Percentiles rank a stretch among this genome's conserved stretches.
These are phyloP conservation scores for Heliamphora exappendiculata DNA, from an alignment of 148 eudicot genomes.

Conservation along the genomic window DNA sequence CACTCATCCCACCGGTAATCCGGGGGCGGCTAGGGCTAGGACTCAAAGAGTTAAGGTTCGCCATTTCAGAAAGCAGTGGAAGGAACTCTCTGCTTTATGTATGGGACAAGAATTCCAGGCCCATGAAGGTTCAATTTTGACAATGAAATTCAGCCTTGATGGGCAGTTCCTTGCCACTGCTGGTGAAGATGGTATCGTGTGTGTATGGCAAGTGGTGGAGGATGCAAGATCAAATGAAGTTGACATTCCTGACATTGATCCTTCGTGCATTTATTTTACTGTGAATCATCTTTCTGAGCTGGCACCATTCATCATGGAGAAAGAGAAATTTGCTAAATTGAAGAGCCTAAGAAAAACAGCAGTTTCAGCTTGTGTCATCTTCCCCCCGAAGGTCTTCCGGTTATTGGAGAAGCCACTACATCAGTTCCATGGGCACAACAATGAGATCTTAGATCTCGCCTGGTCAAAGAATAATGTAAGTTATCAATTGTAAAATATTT, in stretches of 20 bases:
- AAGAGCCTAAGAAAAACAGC: slow-evolving; percentile 37
- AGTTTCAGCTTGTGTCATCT: slow-evolving; percentile 77
- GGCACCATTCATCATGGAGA: slow-evolving; percentile 38
- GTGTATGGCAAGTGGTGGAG: slow-evolving; percentile 79
- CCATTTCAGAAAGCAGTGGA: slow-evolving; percentile 46
- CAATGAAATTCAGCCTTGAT: slow-evolving; percentile 86
- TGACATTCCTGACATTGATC: slow-evolving; percentile 71
- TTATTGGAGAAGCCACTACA: slow-evolving; percentile 71
- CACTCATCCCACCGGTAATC: slow-evolving; percentile 13
- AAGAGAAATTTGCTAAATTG: slow-evolving; percentile 38
- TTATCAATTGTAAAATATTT: slow-evolving; percentile 14
- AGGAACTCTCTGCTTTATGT: slow-evolving; percentile 78
- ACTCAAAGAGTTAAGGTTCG: slow-evolving; percentile 61
- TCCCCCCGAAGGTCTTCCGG: slow-evolving; percentile 82
- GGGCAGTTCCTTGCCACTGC: slow-evolving; percentile 79
- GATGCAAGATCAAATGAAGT: slow-evolving; percentile 49
- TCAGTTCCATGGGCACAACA: slow-evolving; percentile 61
- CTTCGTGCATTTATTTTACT: slow-evolving; percentile 68
- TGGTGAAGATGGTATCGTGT: slow-evolving; percentile 79
- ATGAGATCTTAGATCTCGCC: slow-evolving; percentile 75
- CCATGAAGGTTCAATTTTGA: slow-evolving; percentile 72
- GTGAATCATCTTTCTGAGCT: slow-evolving; percentile 61
- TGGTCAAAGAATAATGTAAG: slow-evolving; percentile 70
- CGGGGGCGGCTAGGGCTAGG: slow-evolving; percentile 29
- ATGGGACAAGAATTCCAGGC: slow-evolving; percentile 72